Base-by-base conservation (phyloP, 1,284 basidiomycete genomes). In the Sporisorium sorghi region DNA sequence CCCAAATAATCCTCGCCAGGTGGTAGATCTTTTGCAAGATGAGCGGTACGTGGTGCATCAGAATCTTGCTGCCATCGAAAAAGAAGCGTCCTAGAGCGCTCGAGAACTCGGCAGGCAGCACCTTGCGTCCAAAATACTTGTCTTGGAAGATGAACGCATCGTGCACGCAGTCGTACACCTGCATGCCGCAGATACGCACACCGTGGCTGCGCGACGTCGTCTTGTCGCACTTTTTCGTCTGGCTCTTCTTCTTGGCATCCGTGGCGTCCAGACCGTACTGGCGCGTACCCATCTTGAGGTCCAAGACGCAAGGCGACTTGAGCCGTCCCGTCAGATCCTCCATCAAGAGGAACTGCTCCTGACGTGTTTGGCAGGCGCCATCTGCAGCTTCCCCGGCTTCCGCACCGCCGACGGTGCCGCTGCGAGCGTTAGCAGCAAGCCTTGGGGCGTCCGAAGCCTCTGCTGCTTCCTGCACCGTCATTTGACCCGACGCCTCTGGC, bases 271-370 rank as follows among this genome's bases (percentile, higher is more conserved):
- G 92, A 15, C 97, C 97, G 85, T 99, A 98, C 86, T 99, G 96
- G 43, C 96, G 88, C 33, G 95, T 98, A 14, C 96, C 96, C 96
- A 99, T 99, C 88, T 99, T 99, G 79, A 99, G 87, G 85, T 99
- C 96, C 74, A 99, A 89, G 43, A 99, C 97, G 83, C 96, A 99
- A 4, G 97, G 93, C 55, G 90, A 90, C 85, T 92, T 95, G 77
- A 98, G 86, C n/a, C 92, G 88, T 21, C 97, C 97, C 1, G 96
- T 99, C 46, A 99, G 87, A 83, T 99, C 97, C 85, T 99, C 96
- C 93, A 99, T 96, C 71, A 99, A 88, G 77, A 99, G 94, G 85
- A 99, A 99, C 83, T 98, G 92, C 84, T 97, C 94, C 85, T 97
- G 94, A 17, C 95, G 90, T 15, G 92, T 65, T 37, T 73, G 72